A percentile compares a stretch with the other conserved stretches of the same genome.
These are phyloP conservation scores for Coniophora puteana DNA, from an alignment of 1,284 basidiomycete species.

Conservation along the genomic window DNA sequence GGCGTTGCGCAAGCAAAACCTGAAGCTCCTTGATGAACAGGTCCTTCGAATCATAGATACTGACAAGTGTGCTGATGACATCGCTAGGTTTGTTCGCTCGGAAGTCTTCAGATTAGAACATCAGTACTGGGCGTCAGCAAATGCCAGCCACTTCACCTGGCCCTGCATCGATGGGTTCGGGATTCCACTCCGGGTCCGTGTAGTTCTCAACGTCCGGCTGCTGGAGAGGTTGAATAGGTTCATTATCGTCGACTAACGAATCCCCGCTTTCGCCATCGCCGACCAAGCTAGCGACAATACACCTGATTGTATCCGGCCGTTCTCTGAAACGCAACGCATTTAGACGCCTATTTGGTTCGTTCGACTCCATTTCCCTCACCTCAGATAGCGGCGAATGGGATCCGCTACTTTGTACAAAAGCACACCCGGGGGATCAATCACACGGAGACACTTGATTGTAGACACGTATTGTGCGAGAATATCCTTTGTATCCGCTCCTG, in stretches of 20 bases:
- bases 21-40: slow-evolving; percentile 94
- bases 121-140: slow-evolving; percentile 2
- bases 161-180: slow-evolving; percentile 91
- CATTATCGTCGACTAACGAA: slow-evolving; percentile 74
- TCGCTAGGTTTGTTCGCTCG: slow-evolving; percentile 85
- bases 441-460: slow-evolving; percentile 87
- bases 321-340: slow-evolving; percentile 56
- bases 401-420: slow-evolving; percentile 89
- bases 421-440: slow-evolving; percentile 91
- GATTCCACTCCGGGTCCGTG: slow-evolving; percentile 86
- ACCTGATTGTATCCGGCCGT: slow-evolving; percentile 87
- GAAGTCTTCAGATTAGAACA: slow-evolving; percentile 57
- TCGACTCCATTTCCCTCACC: slow-evolving; percentile 38
- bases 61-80: slow-evolving; percentile 90
- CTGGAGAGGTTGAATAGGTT: slow-evolving; percentile 72
- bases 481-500: slow-evolving; percentile 92
- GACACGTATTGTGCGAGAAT: slow-evolving; percentile 94
- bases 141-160: slow-evolving; percentile 36
- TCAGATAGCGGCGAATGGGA: slow-evolving; percentile 83
- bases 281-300: slow-evolving; percentile 88
- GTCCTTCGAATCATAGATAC: slow-evolving; percentile 93
- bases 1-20: slow-evolving; percentile 78
- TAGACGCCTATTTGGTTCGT: background rate
- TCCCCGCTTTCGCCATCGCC: slow-evolving; percentile 84
- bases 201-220: slow-evolving; percentile 80